Evolutionary conservation across 108 stramenopile species (phyloP).

Genomic region (Pelagomonas calceolata): DNA sequence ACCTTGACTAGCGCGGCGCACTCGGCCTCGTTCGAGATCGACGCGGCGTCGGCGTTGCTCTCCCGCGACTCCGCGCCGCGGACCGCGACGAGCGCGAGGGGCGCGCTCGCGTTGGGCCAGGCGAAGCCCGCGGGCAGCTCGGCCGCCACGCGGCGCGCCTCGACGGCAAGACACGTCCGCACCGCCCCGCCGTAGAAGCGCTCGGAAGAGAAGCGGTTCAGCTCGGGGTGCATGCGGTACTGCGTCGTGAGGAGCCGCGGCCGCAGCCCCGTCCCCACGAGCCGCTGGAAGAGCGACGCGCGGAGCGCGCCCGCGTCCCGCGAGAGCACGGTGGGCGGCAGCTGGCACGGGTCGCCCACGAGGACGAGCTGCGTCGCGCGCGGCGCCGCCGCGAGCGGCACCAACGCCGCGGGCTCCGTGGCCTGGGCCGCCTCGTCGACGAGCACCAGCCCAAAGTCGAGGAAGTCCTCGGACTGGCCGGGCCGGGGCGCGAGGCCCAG

Average conservation of each 20-base stretch:
- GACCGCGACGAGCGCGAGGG: constrained; percentile 40
- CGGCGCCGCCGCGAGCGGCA: constrained; percentile 49
- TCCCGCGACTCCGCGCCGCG: constrained; percentile 35
- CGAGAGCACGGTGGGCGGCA: constrained; percentile 68
- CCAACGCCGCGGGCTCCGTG: constrained; percentile 78
- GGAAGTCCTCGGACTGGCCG: not conserved
- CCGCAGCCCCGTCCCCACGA: constrained; percentile 46
- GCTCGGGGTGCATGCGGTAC: constrained; percentile 93
- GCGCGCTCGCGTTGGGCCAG: constrained; percentile 38
- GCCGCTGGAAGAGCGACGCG: constrained; percentile 52
- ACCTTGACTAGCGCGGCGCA: constrained; percentile 37
- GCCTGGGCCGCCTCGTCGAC: constrained; percentile 86
- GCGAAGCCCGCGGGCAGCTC: constrained; percentile 20
- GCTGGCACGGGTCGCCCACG: constrained; percentile 73
- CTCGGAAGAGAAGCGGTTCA: constrained; percentile 79
- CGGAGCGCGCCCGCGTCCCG: constrained; percentile 43
- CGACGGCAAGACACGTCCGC: constrained; percentile 2
- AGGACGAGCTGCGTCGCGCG: constrained; percentile 64
- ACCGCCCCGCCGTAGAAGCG: constrained; percentile 49
- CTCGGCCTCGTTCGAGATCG: constrained; percentile 46
- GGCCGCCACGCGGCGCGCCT: not conserved
- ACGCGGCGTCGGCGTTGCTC: constrained; percentile 34
- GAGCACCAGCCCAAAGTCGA: constrained; percentile 48
- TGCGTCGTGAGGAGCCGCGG: constrained; percentile 74
- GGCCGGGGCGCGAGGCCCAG: not conserved